Evolutionary conservation across 345 rosid species (phyloP).

Genomic region (Viola odorata): DNA sequence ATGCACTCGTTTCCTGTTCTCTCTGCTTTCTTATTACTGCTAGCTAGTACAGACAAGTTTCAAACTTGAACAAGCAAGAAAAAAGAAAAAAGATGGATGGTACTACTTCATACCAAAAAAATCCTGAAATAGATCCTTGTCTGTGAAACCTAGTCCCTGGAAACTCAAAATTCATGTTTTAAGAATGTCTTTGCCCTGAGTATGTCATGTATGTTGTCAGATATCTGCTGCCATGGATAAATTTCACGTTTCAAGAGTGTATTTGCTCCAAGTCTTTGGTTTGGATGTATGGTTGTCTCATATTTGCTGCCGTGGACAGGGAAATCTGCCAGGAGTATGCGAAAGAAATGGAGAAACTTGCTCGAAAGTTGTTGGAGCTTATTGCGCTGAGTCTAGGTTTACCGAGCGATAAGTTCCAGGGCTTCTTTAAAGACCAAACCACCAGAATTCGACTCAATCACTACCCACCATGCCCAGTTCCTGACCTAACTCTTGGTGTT

Average conservation of each 20-base stretch:
- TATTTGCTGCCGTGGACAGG: too few species aligned
- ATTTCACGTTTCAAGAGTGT: not conserved
- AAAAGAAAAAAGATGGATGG: too few species aligned
- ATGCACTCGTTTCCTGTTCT: too few species aligned
- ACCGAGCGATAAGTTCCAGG: conserved; percentile 19
- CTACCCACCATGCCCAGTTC: conserved; percentile 36
- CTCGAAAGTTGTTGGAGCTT: conserved; percentile 23
- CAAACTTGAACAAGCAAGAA: too few species aligned
- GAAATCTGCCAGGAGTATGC: conserved; percentile 23
- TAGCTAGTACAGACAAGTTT: too few species aligned
- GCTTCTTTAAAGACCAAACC: conserved; percentile 28
- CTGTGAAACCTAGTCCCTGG: too few species aligned
- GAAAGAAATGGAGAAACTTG: conserved; percentile 21
- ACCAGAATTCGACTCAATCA: conserved; percentile 24
- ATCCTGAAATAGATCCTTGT: too few species aligned
- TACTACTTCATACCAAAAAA: too few species aligned
- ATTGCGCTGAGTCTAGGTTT: conserved; percentile 33
- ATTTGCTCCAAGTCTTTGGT: not conserved
- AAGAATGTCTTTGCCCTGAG: too few species aligned
- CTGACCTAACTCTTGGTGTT: conserved; percentile 31
- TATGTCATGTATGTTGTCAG: not conserved
- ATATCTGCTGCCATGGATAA: not conserved
- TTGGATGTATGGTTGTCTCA: not conserved
- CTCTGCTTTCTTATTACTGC: too few species aligned
- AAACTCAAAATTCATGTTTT: too few species aligned